Base-by-base conservation (phyloP, 306 rosid genomes). In the Cicer cuneatum region DNA sequence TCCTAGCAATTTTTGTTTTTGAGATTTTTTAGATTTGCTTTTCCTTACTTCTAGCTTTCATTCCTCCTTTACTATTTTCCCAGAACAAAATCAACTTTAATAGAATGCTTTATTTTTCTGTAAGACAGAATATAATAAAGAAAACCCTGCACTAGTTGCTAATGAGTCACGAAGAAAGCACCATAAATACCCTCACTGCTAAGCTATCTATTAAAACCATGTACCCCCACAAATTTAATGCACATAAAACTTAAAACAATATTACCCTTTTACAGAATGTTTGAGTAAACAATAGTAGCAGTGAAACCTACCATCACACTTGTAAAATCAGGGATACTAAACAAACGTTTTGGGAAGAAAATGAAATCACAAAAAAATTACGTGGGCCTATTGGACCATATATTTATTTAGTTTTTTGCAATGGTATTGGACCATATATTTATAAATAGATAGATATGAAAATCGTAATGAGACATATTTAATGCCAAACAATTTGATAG, bases 71-170 rank as follows among this genome's bases (percentile, higher is more conserved):
- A 15, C 35, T 40, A 37, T 40, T 66, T 29, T 16, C 29, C 59
- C 42, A 5, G 29, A 73, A 73, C 19, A 39, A 13, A 38, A 29
- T 68, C 59, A 33, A 49, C 59, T 68, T 47, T 4, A 33, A 63
- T 66, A 42, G 12, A 66, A 66, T 11, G 40, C 39, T 11, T 66
- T 29, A 29, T 29, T 58, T 58, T 58, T 24, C 41, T 24, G 6
- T 7, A 33, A 33, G 41, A 12, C 18, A 29, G n/a, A 29, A 29
- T 12, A 58, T 29, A 58, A 29, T 38, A 62, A 38, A 62, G 68
- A 39, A 39, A 63, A 38, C 4, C 49, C 37, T 10, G 63, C 63
- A 24, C 15, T 57, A 1, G 38, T 56, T 21, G 39, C 15, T 9
- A 12, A 3, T 14, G 7, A 54, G 61, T 54, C 37, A 56, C 38